phyloP scores from a whole-genome alignment of 1,284 basidiomycete genomes.

The Paramarasmius palmivorus region DNA sequence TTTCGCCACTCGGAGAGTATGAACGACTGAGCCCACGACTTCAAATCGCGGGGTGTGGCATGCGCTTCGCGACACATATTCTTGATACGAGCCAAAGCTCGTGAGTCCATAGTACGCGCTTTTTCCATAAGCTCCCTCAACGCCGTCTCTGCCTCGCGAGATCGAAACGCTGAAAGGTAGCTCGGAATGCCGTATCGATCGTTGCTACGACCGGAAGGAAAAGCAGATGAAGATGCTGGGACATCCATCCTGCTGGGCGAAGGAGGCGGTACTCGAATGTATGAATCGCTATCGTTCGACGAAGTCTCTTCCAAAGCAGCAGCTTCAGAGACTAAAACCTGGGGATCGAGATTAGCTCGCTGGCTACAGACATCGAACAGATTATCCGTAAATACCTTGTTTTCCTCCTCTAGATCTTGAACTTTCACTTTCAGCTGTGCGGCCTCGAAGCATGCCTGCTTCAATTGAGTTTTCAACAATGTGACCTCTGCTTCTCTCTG shows the following conservation, averaged over 20 bases:
- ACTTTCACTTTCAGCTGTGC: no score
- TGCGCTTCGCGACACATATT: conserved; percentile 9
- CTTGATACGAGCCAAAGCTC: conserved; percentile 3
- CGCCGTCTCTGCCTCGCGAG: neutral
- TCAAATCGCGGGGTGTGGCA: neutral
- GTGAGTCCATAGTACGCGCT: conserved; percentile 4
- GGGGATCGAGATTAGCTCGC: no score
- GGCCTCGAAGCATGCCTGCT: no score
- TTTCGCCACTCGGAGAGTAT: conserved; percentile 9
- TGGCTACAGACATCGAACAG: no score
- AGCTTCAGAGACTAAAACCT: no score
- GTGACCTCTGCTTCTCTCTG: no score
- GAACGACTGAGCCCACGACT: conserved; percentile 7
- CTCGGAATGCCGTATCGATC: neutral
- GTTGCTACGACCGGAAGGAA: neutral
- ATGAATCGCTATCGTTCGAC: no score
- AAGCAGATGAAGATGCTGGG: no score
- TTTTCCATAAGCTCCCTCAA: neutral
- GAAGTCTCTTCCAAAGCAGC: no score
- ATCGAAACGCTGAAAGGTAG: neutral
- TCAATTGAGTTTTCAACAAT: no score
- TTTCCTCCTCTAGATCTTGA: no score
- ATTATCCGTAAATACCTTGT: no score
- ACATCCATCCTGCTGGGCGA: neutral
- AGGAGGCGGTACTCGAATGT: neutral